These are phyloP conservation scores for Golovinomyces cichoracearum DNA, from an alignment of 2,329 filamentous ascomycete genomes.

Conservation along the genomic window DNA sequence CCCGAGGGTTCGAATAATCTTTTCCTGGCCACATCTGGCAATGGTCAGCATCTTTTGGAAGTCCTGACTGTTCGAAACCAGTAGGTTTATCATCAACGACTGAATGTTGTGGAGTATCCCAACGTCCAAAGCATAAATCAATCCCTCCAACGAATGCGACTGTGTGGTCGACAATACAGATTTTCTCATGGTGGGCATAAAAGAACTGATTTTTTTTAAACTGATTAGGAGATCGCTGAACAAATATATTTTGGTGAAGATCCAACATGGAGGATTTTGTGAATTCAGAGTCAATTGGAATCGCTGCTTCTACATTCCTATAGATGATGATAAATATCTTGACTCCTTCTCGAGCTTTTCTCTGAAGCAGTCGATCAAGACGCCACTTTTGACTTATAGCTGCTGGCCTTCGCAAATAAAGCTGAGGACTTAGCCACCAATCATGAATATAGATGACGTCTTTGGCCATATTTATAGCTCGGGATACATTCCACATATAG, in stretches of 20 bases:
- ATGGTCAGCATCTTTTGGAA: conserved; percentile 70
- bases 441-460: conserved; percentile 98
- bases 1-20: conserved; percentile 89
- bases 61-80: conserved; percentile 57
- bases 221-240: conserved; percentile 88
- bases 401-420: conserved; percentile 81
- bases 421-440: conserved; percentile 92
- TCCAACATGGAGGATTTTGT: conserved; percentile 92
- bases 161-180: conserved; percentile 90
- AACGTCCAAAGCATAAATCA: conserved; percentile 87
- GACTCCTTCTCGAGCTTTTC: conserved; percentile 80
- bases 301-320: conserved; percentile 85
- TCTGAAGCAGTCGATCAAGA: conserved; percentile 72
- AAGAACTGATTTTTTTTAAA: conserved; percentile 99
- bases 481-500: conserved; percentile 98
- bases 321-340: conserved; percentile 97
- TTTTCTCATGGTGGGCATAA: conserved; percentile 94
- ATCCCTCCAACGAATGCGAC: conserved; percentile 89
- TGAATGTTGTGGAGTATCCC: conserved; percentile 85
- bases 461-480: conserved; percentile 86
- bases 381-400: conserved; percentile 97
- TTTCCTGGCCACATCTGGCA: conserved; percentile 94
- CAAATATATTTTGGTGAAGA: conserved; percentile 84
- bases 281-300: conserved; percentile 94
- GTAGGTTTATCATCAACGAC: conserved; percentile 84